Evolutionary conservation across 805 yeast genomes (phyloP).

Genomic region (Tetrapisispora fleetii): DNA sequence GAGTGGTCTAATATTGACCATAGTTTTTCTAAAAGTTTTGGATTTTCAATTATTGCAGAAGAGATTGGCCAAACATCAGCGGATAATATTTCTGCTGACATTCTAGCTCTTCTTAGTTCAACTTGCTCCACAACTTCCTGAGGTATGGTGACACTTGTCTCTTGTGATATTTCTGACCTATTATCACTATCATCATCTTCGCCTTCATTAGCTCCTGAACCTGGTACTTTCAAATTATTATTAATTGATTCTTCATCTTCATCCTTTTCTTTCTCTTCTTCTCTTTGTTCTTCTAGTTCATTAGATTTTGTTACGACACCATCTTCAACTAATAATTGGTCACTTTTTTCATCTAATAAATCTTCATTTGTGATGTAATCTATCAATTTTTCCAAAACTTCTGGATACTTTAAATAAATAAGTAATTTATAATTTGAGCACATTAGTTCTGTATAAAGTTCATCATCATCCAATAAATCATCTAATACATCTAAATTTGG

Average conservation of each 20-base stretch:
- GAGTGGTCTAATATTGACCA: conserved; percentile 73
- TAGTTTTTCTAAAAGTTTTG: conserved; percentile 51
- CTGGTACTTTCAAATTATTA: background rate
- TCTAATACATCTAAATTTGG: conserved; percentile 38
- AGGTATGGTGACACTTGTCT: conserved; percentile 21
- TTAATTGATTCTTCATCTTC: conserved; percentile 8
- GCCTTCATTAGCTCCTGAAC: background rate
- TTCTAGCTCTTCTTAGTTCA: conserved; percentile 41
- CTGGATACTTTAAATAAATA: conserved; percentile 72
- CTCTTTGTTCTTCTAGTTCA: conserved; percentile 7
- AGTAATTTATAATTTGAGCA: conserved; percentile 66
- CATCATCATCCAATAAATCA: conserved; percentile 65
- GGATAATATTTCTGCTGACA: conserved; percentile 81
- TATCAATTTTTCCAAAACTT: conserved; percentile 56
- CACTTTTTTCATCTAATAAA: conserved; percentile 20
- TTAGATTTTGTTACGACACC: conserved; percentile 5
- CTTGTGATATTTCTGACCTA: conserved; percentile 24
- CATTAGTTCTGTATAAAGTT: conserved; percentile 59
- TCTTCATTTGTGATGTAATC: conserved; percentile 46
- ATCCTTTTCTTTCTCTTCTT: background rate
- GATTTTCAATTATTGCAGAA: conserved; percentile 75
- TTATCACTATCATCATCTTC: conserved; percentile 13
- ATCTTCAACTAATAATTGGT: conserved; percentile 9
- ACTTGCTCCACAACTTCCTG: conserved; percentile 32
- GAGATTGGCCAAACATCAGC: conserved; percentile 93